Conservation (phyloP, 768 basidiomycete species). For the Suillus spraguei region DNA sequence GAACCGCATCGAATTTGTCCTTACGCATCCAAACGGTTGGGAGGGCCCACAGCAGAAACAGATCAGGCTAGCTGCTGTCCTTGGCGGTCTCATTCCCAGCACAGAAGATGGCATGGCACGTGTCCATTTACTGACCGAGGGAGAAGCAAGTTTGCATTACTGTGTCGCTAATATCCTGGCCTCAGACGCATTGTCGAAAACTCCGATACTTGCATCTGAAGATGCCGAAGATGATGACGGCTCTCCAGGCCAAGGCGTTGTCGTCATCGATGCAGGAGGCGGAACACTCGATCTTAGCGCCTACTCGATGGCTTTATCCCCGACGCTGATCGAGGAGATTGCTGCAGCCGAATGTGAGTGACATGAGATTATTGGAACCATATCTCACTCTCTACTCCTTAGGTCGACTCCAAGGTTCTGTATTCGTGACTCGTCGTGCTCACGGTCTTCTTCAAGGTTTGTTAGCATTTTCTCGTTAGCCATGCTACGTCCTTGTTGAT, state of each 20-base stretch:
- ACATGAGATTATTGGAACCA: not conserved
- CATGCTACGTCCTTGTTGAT: not conserved
- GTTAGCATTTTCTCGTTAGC: constrained; percentile 18
- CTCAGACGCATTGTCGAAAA: constrained; percentile 29
- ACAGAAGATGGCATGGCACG: constrained; percentile 41
- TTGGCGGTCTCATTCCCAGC: constrained; percentile 52
- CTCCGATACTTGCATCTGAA: constrained; percentile 19
- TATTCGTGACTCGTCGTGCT: constrained; percentile 40
- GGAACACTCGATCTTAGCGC: constrained; percentile 46
- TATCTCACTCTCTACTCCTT: constrained; percentile 2
- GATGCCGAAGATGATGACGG: constrained; percentile 24
- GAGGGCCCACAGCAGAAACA: constrained; percentile 58
- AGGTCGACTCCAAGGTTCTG: constrained; percentile 46
- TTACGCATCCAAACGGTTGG: constrained; percentile 70
- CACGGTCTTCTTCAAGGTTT: constrained; percentile 32
- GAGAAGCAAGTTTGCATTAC: constrained; percentile 63
- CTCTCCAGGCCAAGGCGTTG: constrained; percentile 36
- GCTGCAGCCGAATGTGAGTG: constrained; percentile 37
- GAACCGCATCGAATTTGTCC: constrained; percentile 48
- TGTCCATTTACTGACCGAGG: constrained; percentile 62
- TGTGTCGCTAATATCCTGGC: constrained; percentile 51
- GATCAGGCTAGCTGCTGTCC: constrained; percentile 55
- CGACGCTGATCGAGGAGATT: constrained; percentile 42
- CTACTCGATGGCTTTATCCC: constrained; percentile 41
- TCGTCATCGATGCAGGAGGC: constrained; percentile 56